Conservation (phyloP, 2,329 filamentous ascomycete genomes). For the Trichoderma sp. region DNA sequence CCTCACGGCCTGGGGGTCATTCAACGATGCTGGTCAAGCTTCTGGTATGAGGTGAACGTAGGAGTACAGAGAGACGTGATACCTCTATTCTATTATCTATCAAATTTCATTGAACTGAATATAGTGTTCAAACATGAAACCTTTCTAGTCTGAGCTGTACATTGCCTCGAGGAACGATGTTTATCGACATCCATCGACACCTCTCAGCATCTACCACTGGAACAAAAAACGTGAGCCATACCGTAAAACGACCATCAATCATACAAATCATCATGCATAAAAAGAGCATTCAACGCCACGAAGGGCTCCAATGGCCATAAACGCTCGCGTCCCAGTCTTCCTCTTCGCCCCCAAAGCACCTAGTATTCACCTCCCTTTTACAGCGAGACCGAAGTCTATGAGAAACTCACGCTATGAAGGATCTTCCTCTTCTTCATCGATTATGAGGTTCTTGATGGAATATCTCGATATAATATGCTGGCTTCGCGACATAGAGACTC, state of each 20-base stretch:
- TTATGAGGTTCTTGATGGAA: not conserved
- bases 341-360: fast-evolving
- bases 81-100: not conserved
- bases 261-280: not conserved
- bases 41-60: not conserved
- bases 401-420: not conserved
- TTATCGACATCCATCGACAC: not conserved
- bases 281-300: not conserved
- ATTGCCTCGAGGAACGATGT: not conserved
- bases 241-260: not conserved
- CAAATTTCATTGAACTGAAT: not conserved
- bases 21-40: not conserved
- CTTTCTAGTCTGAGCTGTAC: not conserved
- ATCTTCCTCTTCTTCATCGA: not conserved
- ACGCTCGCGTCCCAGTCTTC: not conserved
- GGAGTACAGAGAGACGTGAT: not conserved
- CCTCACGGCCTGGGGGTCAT: not conserved
- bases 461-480: not conserved
- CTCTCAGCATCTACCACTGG: not conserved
- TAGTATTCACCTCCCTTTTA: fast-evolving
- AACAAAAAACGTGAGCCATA: not conserved
- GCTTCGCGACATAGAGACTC: not conserved
- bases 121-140: too few relatives aligned
- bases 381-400: not conserved
- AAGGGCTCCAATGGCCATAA: not conserved